Evolutionary conservation across 148 eudicot species (phyloP), one percentile per base, ranked within the genome.

Genomic region (Linanthus parryae): DNA sequence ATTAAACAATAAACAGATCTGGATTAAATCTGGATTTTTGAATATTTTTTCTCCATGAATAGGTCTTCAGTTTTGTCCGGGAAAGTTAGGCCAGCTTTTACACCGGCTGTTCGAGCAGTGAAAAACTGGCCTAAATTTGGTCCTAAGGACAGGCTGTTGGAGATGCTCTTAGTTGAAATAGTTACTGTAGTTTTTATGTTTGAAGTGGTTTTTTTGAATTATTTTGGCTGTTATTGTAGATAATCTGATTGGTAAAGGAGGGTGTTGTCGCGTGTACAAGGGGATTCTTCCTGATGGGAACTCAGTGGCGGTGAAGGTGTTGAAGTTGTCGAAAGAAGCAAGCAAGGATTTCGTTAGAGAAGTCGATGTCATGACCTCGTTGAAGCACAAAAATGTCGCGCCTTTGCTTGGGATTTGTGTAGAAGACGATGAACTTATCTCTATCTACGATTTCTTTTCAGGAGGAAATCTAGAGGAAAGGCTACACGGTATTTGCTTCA

Each of bases 231-330:
- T 47, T n/a, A 36, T 57, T 59, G 48, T 82, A 94, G 99, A 64
- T 43, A 81, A 80, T 44, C 52, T 94, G 46, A 84, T 94, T 13
- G 99, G 96, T 14, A 77, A 74, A 68, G 99, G 99, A 44, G 99
- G 96, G 13, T 71, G 77, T 44, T 84, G 85, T 56, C 50, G 69
- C 53, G 99, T 94, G 34, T 94, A 88, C 53, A 88, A 80, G 69
- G 96, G 96, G n/a, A 29, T 64, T 25, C 78, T 88, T 66, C 78
- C 79, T 1, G 83, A 80, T 35, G 91, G 99, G 16, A 88, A 80
- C 53, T 56, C 65, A 18, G 88, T 85, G 23, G 99, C 99, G 2
- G 88, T 94, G 7, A 94, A 88, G 61, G 73, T 82, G 13, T 54
- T 74, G 58, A 83, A 71, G 51, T 82, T 88, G 8, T 77, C 85